These are phyloP conservation scores for Colletotrichum cuscutae DNA, from an alignment of 2,329 filamentous ascomycete species.

Conservation along the genomic window DNA sequence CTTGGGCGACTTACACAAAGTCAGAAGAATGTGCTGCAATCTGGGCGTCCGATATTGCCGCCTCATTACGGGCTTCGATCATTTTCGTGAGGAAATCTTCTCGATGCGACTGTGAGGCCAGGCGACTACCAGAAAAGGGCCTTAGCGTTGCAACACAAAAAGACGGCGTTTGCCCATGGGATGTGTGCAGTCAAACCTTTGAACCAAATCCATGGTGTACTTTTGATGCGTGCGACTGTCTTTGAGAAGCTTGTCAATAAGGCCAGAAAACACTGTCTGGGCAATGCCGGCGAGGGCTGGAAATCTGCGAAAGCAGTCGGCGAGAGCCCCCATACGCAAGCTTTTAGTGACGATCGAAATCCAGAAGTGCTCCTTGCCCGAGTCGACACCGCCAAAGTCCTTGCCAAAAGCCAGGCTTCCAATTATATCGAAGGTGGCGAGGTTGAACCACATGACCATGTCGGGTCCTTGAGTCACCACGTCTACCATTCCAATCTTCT, in stretches of 20 bases:
- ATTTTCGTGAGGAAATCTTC: background rate
- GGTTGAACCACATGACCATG: background rate
- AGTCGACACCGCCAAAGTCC: background rate
- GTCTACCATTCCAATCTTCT: background rate
- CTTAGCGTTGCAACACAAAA: background rate
- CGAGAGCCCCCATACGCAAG: conserved; percentile 4
- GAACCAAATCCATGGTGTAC: conserved; percentile 11
- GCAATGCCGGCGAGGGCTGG: background rate
- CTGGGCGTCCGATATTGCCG: background rate
- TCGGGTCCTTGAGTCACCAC: background rate
- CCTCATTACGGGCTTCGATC: background rate
- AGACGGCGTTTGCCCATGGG: too few relatives aligned
- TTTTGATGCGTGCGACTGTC: background rate
- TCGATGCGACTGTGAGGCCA: background rate
- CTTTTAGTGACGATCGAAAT: conserved; percentile 9
- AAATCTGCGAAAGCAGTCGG: conserved; percentile 13
- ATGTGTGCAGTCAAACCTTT: background rate
- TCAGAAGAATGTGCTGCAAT: background rate
- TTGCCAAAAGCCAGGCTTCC: background rate
- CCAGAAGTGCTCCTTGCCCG: background rate
- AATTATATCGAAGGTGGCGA: background rate
- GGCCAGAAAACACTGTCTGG: background rate
- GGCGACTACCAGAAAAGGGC: too few relatives aligned
- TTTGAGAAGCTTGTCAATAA: background rate
- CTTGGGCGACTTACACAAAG: background rate